A percentile compares a stretch with the other conserved stretches of the same genome.
phyloP scores from a whole-genome alignment of 805 yeast genomes.

The Candida maesae region DNA sequence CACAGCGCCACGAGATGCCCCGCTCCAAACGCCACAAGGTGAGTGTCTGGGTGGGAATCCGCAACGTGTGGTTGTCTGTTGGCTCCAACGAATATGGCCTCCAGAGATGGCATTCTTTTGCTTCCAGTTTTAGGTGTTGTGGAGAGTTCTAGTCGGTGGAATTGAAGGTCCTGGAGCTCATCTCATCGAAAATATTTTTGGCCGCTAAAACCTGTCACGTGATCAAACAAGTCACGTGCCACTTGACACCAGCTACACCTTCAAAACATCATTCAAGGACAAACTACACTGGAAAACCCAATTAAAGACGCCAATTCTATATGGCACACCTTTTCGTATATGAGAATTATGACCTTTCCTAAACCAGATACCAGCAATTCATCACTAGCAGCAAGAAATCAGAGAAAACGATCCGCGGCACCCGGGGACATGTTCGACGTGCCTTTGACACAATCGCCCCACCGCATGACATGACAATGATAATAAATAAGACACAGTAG shows the following conservation, averaged over 20 bases:
- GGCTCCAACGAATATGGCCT: slow-evolving; percentile 69
- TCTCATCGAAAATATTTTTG: too few species aligned
- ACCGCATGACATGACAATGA: slow-evolving; percentile 7
- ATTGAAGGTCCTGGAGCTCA: too few species aligned
- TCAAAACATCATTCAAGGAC: too few species aligned
- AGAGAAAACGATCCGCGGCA: not conserved
- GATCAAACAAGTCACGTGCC: too few species aligned
- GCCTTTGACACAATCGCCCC: slow-evolving; percentile 16
- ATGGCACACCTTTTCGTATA: slow-evolving; percentile 14
- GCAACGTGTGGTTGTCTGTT: slow-evolving; percentile 61
- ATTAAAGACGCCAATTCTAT: slow-evolving; percentile 16
- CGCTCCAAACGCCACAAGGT: slow-evolving; percentile 69
- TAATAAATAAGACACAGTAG: slow-evolving; percentile 6
- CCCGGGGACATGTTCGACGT: slow-evolving; percentile 12
- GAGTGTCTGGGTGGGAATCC: slow-evolving; percentile 39
- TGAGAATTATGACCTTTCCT: too few species aligned
- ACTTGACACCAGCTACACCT: too few species aligned
- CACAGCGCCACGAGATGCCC: slow-evolving; percentile 62
- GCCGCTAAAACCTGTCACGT: too few species aligned
- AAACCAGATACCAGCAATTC: too few species aligned
- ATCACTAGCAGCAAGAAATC: not conserved
- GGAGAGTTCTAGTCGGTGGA: too few species aligned
- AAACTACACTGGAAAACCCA: too few species aligned
- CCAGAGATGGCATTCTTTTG: slow-evolving; percentile 26
- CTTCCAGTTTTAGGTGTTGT: too few species aligned